Evolutionary conservation across 2,329 filamentous ascomycete genomes (phyloP).

Genomic region (Fusarium sp.): DNA sequence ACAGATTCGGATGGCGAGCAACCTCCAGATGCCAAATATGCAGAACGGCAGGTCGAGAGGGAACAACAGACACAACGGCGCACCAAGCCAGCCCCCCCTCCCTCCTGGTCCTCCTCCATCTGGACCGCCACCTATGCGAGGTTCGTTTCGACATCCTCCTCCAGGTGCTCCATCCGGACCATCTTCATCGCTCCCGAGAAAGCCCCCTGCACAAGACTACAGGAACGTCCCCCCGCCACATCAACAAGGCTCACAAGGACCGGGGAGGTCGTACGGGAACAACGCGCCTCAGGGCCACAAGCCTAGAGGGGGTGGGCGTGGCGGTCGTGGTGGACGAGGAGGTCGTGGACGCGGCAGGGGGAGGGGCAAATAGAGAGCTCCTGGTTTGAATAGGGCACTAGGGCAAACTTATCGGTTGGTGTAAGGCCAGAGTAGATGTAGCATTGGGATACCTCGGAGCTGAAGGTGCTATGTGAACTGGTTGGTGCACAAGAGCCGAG

Average conservation of each 20-base stretch:
- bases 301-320: slow-evolving; percentile 41
- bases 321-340: slow-evolving; percentile 46
- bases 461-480: slow-evolving; percentile 29
- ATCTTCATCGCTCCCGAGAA: slow-evolving; percentile 48
- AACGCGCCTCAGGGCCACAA: slow-evolving; percentile 39
- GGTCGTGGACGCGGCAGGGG: slow-evolving; percentile 50
- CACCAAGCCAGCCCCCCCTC: slow-evolving; percentile 53
- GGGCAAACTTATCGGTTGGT: slow-evolving; percentile 15
- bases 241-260: slow-evolving; percentile 32
- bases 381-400: slow-evolving; percentile 2
- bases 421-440: slow-evolving; percentile 19
- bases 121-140: slow-evolving; percentile 43
- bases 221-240: slow-evolving; percentile 49
- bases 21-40: slow-evolving; percentile 55
- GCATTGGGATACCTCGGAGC: slow-evolving; percentile 27
- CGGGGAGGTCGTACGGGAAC: slow-evolving; percentile 19
- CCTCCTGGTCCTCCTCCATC: slow-evolving; percentile 56
- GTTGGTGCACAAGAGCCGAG: slow-evolving; percentile 36
- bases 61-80: slow-evolving; percentile 36
- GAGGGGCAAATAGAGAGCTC: slow-evolving; percentile 43
- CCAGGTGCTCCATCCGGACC: slow-evolving; percentile 36
- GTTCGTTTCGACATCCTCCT: slow-evolving; percentile 42
- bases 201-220: slow-evolving; percentile 49
- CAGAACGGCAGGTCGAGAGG: slow-evolving; percentile 27
- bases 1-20: slow-evolving; percentile 57